A percentile compares a stretch with the other conserved stretches of the same genome.
These are phyloP conservation scores for Musa schizocarpa DNA, from an alignment of 176 grass and related monocot genomes.

Conservation along the genomic window DNA sequence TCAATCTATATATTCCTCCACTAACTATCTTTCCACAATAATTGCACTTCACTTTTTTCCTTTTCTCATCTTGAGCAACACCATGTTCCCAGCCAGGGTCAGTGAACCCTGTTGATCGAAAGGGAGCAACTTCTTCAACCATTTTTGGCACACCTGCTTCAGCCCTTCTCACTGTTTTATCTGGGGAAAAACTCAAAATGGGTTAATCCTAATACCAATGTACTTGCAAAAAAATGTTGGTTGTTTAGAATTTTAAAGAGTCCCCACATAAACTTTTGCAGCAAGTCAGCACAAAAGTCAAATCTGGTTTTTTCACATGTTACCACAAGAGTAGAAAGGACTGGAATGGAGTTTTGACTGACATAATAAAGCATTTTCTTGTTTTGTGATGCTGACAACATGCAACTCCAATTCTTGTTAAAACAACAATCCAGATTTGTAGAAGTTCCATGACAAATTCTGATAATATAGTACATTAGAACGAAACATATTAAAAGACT, in stretches of 20 bases:
- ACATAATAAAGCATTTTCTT: not conserved
- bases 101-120: conserved; percentile 8
- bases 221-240: not conserved
- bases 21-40: conserved; percentile 32
- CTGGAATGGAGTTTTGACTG: not conserved
- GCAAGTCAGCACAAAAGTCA: not conserved
- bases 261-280: not conserved
- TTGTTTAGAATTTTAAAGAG: not conserved
- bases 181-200: not conserved
- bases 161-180: not conserved
- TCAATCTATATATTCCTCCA: conserved; percentile 31
- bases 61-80: conserved; percentile 25
- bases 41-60: conserved; percentile 34
- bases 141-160: not conserved
- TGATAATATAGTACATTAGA: not conserved
- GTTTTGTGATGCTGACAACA: not conserved
- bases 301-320: not conserved
- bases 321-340: not conserved
- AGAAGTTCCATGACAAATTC: not conserved
- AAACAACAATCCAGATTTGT: not conserved
- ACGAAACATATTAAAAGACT: not conserved
- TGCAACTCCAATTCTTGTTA: not conserved
- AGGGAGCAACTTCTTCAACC: conserved; percentile 8
- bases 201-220: not conserved
- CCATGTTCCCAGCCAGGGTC: conserved; percentile 35